Conservation (phyloP, 352 stramenopile species). For the Detonula confervacea region DNA sequence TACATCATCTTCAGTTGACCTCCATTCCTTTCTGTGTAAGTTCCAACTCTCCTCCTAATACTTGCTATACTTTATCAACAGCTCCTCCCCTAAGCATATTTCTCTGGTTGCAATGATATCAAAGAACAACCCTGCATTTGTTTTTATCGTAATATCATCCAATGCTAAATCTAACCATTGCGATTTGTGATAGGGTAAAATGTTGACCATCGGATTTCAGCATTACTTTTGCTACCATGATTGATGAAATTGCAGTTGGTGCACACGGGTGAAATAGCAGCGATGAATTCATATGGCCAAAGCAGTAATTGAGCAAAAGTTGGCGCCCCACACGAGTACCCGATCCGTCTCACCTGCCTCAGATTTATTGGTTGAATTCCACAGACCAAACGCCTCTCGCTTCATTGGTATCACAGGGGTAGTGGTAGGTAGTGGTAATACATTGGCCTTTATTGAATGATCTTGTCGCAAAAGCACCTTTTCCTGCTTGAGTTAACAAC, state of each 20-base stretch:
- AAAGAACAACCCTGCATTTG: conserved; percentile 53
- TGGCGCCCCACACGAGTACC: conserved; percentile 54
- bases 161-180: conserved; percentile 44
- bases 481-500: conserved; percentile 67
- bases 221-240: conserved; percentile 67
- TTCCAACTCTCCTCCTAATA: conserved; percentile 52
- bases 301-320: conserved; percentile 81
- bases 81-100: conserved; percentile 48
- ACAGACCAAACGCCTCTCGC: conserved; percentile 9
- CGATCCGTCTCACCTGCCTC: neutral
- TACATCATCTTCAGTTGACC: conserved; percentile 16
- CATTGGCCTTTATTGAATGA: conserved; percentile 24
- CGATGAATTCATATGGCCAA: conserved; percentile 67
- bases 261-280: conserved; percentile 74
- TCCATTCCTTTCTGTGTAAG: conserved; percentile 40
- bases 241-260: conserved; percentile 71
- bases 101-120: conserved; percentile 52
- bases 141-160: conserved; percentile 29
- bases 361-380: neutral
- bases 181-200: conserved; percentile 35
- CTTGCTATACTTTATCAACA: conserved; percentile 51
- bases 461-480: conserved; percentile 69
- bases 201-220: conserved; percentile 69
- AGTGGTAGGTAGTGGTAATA: conserved; percentile 36
- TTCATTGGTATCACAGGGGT: conserved; percentile 43